phyloP scores from a whole-genome alignment of 352 stramenopile genomes.

The Thalassiosira hispida region DNA sequence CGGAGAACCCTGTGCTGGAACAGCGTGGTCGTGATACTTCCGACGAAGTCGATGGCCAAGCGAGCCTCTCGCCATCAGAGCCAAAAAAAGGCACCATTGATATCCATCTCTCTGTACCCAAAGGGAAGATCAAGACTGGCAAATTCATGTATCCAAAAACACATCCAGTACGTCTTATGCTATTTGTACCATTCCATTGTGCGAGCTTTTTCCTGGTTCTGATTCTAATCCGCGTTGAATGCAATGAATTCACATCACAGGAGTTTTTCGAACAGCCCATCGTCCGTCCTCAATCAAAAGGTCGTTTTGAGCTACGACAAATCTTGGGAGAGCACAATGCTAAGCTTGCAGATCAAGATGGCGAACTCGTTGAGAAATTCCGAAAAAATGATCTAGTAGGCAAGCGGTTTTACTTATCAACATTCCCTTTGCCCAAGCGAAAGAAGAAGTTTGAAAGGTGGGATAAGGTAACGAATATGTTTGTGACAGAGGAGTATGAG shows the following conservation, averaged over 20 bases:
- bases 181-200: background rate
- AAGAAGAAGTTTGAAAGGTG: conserved; percentile 62
- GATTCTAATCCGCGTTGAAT: conserved; percentile 3
- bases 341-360: conserved; percentile 40
- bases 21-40: conserved; percentile 14
- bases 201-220: background rate
- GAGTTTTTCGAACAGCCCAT: conserved; percentile 83
- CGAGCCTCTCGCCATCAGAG: background rate
- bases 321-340: conserved; percentile 67
- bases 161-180: conserved; percentile 49
- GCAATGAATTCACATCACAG: background rate
- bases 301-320: conserved; percentile 70
- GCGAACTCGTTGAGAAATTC: conserved; percentile 69
- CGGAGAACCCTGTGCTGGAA: conserved; percentile 56
- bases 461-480: conserved; percentile 67
- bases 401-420: conserved; percentile 74
- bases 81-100: conserved; percentile 48
- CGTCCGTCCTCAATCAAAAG: conserved; percentile 53
- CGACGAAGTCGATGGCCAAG: background rate
- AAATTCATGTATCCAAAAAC: conserved; percentile 80
- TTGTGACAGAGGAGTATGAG: conserved; percentile 44
- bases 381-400: conserved; percentile 64
- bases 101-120: conserved; percentile 74
- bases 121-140: conserved; percentile 72
- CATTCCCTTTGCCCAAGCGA: conserved; percentile 58